Conservation (phyloP, 164 flowering plant species). For the Warburgia ugandensis region DNA sequence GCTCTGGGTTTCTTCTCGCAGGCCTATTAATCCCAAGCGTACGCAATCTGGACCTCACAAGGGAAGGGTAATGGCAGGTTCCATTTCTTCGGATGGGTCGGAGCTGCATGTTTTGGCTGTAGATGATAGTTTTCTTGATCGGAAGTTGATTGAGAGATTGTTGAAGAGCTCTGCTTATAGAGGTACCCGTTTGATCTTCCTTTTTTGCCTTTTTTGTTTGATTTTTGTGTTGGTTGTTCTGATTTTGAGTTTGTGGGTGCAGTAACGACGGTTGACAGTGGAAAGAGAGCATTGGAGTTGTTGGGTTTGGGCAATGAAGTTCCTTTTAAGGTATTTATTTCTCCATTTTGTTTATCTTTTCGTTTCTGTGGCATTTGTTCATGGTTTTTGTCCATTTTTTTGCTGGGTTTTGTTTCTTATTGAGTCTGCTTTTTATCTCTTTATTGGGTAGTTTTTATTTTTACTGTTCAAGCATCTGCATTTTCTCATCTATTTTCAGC, state of each 20-base stretch:
- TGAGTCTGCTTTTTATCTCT: too few relatives aligned
- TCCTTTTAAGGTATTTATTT: constrained; percentile 7
- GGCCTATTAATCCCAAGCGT: too few relatives aligned
- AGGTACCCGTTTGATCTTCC: constrained; percentile 5
- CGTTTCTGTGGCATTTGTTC: too few relatives aligned
- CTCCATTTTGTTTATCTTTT: neutral
- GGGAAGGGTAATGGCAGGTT: too few relatives aligned
- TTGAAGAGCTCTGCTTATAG: constrained; percentile 19
- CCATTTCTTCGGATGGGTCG: too few relatives aligned
- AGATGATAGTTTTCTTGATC: constrained; percentile 19
- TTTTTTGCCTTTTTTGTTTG: neutral
- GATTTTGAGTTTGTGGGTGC: too few relatives aligned
- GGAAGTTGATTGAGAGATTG: constrained; percentile 19
- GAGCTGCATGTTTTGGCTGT: constrained; percentile 21
- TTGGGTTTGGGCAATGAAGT: constrained; percentile 15
- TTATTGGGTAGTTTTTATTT: too few relatives aligned
- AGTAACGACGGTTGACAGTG: constrained; percentile 26
- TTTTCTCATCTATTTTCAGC: too few relatives aligned
- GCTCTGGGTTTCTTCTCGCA: too few relatives aligned
- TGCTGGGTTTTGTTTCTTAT: neutral
- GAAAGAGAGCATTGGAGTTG: constrained; percentile 19
- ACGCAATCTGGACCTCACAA: too few relatives aligned
- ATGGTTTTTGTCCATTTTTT: neutral
- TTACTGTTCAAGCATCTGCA: too few relatives aligned
- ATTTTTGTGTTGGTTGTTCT: neutral